Base-by-base conservation (phyloP, 2,329 filamentous ascomycete genomes). In the Dactylella cylindrospora region DNA sequence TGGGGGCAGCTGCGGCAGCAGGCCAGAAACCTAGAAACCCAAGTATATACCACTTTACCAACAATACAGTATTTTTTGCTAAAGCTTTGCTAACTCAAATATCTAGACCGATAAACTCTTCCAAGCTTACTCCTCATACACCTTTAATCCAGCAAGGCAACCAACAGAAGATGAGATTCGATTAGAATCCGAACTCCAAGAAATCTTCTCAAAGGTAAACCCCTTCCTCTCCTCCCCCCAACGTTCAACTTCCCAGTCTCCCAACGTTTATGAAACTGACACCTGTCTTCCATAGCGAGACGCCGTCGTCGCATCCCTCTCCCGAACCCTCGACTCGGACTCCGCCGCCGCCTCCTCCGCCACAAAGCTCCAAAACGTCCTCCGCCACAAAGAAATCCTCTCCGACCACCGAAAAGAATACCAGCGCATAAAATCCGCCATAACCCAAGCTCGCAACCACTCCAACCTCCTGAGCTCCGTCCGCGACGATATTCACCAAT, bases 1-100 rank as follows among this genome's bases (percentile, higher is more conserved):
- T 98, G 93, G 93, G 85, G 89, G 70, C 90, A 96, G 76, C 80
- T 97, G 68, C 87, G 93, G 70, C 90, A 96, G 73, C 91, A 97
- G 75, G 88, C 90, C 64, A 81, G 93, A 70, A 82, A 84, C 36
- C 78, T 96, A 65, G 93, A 98, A 74, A 88, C 85, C 64, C 91
- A 97, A 80, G 91, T 95, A 78, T 73, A 65, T 36, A 60, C 26
- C 6, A 22, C 33, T 50, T 53, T 20, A 10, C 5, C 32, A 15
- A 19, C 43, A 7, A 3, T 33, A 25, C 10, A 1, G 2, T 15
- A n/a, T 3, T 23, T 29, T 12, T 5, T 7, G n/a, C 17, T 19
- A 10, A 7, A 8, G 22, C 19, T 17, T 20, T 39, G 39, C 53
- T 60, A 46, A 60, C 45, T 8, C 19, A 23, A 3, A 19, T 22